Conservation (phyloP, 768 basidiomycete genomes). For the Kwoniella shandongensis region DNA sequence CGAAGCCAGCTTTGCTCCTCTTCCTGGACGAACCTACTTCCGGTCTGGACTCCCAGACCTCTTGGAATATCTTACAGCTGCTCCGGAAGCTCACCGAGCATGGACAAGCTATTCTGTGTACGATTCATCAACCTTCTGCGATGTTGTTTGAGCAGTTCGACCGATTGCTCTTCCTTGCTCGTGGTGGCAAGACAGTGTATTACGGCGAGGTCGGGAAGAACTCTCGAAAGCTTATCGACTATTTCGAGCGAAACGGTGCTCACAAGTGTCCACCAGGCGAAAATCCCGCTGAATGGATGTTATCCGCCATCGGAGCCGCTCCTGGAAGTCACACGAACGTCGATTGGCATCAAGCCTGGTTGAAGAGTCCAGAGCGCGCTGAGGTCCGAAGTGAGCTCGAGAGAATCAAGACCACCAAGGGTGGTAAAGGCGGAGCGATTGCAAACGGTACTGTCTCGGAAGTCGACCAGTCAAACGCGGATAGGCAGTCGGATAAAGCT, state of each 20-base stretch:
- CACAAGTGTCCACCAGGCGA: constrained; percentile 66
- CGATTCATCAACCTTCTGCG: constrained; percentile 63
- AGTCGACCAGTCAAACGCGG: constrained; percentile 4
- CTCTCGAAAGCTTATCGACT: constrained; percentile 66
- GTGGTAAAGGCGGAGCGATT: constrained; percentile 4
- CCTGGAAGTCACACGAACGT: constrained; percentile 61
- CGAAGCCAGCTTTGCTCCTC: constrained; percentile 55
- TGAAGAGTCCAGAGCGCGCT: constrained; percentile 60
- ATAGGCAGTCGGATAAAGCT: constrained; percentile 54
- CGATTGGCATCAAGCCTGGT: constrained; percentile 68
- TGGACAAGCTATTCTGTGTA: constrained; percentile 56
- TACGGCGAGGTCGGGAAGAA: constrained; percentile 83
- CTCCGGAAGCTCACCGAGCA: constrained; percentile 55
- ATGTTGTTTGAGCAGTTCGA: constrained; percentile 86
- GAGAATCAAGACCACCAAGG: constrained; percentile 52
- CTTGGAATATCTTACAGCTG: constrained; percentile 72
- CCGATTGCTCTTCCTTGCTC: constrained; percentile 60
- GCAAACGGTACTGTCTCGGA: too few species aligned
- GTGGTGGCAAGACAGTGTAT: constrained; percentile 88
- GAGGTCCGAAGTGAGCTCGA: constrained; percentile 61
- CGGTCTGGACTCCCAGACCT: constrained; percentile 72
- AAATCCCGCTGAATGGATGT: constrained; percentile 63
- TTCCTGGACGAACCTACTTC: constrained; percentile 59
- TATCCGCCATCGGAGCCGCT: constrained; percentile 81
- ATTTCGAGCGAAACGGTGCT: constrained; percentile 75